Base-by-base conservation (phyloP, 768 basidiomycete genomes). In the Termitomyces eurrhizus region DNA sequence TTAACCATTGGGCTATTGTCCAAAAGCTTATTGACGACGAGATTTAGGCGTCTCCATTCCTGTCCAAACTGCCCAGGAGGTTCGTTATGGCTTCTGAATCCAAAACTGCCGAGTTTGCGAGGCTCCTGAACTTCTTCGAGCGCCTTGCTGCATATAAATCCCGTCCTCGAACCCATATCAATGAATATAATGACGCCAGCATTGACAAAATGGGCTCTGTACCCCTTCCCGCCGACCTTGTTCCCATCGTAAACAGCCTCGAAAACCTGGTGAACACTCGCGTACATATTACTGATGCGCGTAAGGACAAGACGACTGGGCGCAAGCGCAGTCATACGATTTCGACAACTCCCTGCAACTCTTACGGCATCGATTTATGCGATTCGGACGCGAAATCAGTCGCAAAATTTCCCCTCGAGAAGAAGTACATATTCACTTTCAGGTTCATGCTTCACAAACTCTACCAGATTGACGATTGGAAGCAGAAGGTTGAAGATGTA, bases 371-470 rank as follows among this genome's bases (percentile, higher is more conserved):
- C 13, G 63, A 69, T 26, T 59, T 52, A 24, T 67, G 68, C 49
- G 62, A 66, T 14, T 67, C 69, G 21, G 65, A 67, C 26, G 68
- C 57, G 13, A 71, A 73, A 50, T 75, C 66, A 1, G 66, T 75
- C 12, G 74, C 72, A 2, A 73, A 74, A 41, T 85, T 85, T 60
- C 81, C 80, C 5, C 67, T 80, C 6, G 73, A 67, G n/a, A 75
- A 72, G 62, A 72, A 74, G 54, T 84, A 81, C 65, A 77, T 77
- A 18, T 88, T 88, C 72, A 87, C 83, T 37, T 88, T 88, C 77
- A 83, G 81, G 65, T 75, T 84, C 66, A 88, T 86, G 84, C 69
- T 87, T 59, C 84, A 88, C 73, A 83, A 85, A 68, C 74, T 88
- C 12, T 88, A 88, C 70, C 76, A 80, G 57, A 70, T 81, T 56